phyloP scores from a whole-genome alignment of 768 basidiomycete genomes.

The Cubamyces sp. region DNA sequence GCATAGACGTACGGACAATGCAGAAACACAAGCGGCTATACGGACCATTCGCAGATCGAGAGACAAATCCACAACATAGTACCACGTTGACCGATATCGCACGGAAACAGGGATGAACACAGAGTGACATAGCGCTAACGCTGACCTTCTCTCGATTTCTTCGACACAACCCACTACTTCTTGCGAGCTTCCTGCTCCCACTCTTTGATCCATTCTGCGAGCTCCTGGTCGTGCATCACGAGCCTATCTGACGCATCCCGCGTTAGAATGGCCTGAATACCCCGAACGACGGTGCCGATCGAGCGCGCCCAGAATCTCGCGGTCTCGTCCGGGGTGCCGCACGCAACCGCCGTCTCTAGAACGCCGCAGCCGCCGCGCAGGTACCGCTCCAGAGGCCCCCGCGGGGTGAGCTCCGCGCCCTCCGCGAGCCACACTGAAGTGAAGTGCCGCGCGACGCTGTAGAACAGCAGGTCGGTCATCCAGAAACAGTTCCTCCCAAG shows the following conservation, averaged over 20 bases:
- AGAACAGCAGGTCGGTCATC: slow-evolving; percentile 18
- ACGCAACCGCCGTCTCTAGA: slow-evolving; percentile 10
- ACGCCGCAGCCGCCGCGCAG: slow-evolving; percentile 9
- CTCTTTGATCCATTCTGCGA: slow-evolving; percentile 1
- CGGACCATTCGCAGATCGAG: no score
- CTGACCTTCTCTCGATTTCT: no score
- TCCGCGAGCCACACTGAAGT: slow-evolving; percentile 1
- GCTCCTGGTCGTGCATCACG: slow-evolving; percentile 16
- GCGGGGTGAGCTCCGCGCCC: neutral
- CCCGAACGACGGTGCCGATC: neutral
- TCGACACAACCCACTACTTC: no score
- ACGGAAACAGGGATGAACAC: no score
- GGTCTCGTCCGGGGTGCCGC: neutral
- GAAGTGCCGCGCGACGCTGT: slow-evolving; percentile 9
- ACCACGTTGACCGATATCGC: no score
- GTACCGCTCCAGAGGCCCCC: slow-evolving; percentile 5
- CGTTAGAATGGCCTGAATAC: slow-evolving; percentile 5
- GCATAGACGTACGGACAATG: no score
- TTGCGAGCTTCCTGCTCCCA: neutral
- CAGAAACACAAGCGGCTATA: no score
- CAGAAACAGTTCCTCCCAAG: slow-evolving; percentile 19
- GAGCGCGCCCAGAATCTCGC: slow-evolving; percentile 4
- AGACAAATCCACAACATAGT: no score
- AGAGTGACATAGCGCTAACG: no score
- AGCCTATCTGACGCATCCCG: neutral